These are phyloP conservation scores for Raffaelea albimanens DNA, from an alignment of 2,329 filamentous ascomycete genomes.

Conservation along the genomic window DNA sequence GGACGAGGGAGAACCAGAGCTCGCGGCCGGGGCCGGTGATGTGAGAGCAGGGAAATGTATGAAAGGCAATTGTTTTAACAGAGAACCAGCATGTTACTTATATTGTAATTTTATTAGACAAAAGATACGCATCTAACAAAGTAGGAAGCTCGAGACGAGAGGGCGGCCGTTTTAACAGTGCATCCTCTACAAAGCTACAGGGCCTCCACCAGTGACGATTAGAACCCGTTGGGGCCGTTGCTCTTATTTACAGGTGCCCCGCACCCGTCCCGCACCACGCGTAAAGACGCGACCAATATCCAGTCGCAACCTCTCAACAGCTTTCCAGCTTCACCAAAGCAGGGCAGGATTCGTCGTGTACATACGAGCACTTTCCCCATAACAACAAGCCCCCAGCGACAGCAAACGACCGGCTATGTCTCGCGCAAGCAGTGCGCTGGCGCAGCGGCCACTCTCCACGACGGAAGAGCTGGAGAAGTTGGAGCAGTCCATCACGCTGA, in stretches of 20 bases:
- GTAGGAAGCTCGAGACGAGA: too few relatives aligned
- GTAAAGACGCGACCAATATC: not conserved
- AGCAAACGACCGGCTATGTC: conserved; percentile 30
- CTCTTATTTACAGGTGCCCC: not conserved
- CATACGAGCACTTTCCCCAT: not conserved
- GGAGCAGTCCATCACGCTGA: conserved; percentile 94
- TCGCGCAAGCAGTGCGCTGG: conserved; percentile 31
- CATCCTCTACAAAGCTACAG: not conserved
- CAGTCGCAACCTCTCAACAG: too few relatives aligned
- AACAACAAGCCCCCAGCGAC: too few relatives aligned
- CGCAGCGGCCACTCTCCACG: conserved; percentile 56
- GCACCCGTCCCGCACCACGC: not conserved
- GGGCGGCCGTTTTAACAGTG: too few relatives aligned
- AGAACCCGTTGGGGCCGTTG: too few relatives aligned
- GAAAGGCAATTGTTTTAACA: too few relatives aligned
- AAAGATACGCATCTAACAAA: too few relatives aligned
- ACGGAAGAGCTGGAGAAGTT: conserved; percentile 94
- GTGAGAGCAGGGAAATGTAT: not conserved
- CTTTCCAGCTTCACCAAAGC: not conserved
- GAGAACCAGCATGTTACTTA: too few relatives aligned
- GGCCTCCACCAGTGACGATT: not conserved
- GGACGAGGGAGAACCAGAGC: conserved; percentile 10
- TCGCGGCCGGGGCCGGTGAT: conserved; percentile 7
- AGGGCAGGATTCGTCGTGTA: too few relatives aligned
- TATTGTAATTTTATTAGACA: too few relatives aligned